A percentile compares a stretch with the other conserved stretches of the same genome.
Conservation (phyloP, 2,329 filamentous ascomycete genomes). For the Exophiala lecanii-corni region DNA sequence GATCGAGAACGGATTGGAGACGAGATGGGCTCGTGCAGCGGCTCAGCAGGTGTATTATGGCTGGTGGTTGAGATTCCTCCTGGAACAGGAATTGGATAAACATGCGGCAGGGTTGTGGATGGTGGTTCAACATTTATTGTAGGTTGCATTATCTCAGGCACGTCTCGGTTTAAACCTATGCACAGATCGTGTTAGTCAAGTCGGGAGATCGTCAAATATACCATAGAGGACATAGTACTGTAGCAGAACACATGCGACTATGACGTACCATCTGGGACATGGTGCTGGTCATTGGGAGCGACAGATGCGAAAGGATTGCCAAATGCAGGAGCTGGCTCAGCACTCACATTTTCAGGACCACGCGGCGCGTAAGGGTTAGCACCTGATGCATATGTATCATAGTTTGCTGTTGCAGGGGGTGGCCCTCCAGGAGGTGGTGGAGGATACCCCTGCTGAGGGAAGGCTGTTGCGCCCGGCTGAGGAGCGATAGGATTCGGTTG, state of each 20-base stretch:
- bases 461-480: slow-evolving; percentile 17
- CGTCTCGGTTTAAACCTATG: slow-evolving; percentile 15
- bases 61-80: slow-evolving; percentile 16
- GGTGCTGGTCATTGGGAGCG: slow-evolving; percentile 33
- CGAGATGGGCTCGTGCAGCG: not conserved
- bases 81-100: slow-evolving; percentile 6
- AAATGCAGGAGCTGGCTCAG: slow-evolving; percentile 31
- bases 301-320: slow-evolving; percentile 26
- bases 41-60: not conserved
- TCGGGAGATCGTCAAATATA: not conserved
- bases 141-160: slow-evolving; percentile 21
- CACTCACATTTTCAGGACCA: slow-evolving; percentile 49
- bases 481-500: slow-evolving; percentile 31
- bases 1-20: slow-evolving; percentile 17
- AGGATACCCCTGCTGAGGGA: slow-evolving; percentile 28
- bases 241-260: slow-evolving; percentile 18
- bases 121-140: slow-evolving; percentile 16
- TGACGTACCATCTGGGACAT: slow-evolving; percentile 41
- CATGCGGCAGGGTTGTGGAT: slow-evolving; percentile 4
- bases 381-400: slow-evolving; percentile 33
- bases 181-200: slow-evolving; percentile 4
- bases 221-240: slow-evolving; percentile 1
- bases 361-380: slow-evolving; percentile 38
- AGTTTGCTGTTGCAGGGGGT: slow-evolving; percentile 28
- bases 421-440: slow-evolving; percentile 39